These are phyloP conservation scores for Francoa sonchifolia DNA, from an alignment of 441 rosid genomes.

Conservation along the genomic window DNA sequence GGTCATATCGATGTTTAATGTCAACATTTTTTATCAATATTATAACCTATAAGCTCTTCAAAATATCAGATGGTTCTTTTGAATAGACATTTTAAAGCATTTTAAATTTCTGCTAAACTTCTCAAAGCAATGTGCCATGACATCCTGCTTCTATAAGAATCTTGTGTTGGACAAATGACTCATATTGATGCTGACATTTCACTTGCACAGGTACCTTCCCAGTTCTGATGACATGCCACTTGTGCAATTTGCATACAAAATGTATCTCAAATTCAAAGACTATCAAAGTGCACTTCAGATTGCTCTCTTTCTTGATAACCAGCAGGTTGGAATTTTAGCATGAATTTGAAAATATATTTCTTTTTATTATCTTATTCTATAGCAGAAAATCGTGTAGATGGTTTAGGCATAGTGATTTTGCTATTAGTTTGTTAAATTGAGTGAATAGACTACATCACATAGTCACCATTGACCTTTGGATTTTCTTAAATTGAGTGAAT, in stretches of 20 bases:
- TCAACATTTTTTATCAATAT: no score
- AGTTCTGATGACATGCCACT: conserved; percentile 89
- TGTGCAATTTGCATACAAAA: conserved; percentile 67
- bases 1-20: no score
- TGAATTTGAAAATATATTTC: conserved; percentile 10
- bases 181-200: conserved; percentile 8
- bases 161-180: neutral
- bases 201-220: conserved; percentile 57
- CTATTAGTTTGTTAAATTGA: no score
- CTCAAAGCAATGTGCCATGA: neutral
- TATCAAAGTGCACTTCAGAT: conserved; percentile 78
- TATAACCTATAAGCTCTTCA: no score
- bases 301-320: conserved; percentile 71
- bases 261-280: conserved; percentile 70
- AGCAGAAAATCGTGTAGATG: no score
- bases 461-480: neutral
- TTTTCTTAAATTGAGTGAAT: no score
- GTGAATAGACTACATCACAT: no score
- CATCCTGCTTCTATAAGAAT: neutral
- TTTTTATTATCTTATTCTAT: neutral
- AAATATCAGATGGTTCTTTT: no score
- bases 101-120: neutral
- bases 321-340: conserved; percentile 49
- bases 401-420: no score
- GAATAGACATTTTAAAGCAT: no score